A percentile compares a stretch with the other conserved stretches of the same genome.
Conservation (phyloP, 2,329 filamentous ascomycete genomes). For the Trichophyton verrucosum region DNA sequence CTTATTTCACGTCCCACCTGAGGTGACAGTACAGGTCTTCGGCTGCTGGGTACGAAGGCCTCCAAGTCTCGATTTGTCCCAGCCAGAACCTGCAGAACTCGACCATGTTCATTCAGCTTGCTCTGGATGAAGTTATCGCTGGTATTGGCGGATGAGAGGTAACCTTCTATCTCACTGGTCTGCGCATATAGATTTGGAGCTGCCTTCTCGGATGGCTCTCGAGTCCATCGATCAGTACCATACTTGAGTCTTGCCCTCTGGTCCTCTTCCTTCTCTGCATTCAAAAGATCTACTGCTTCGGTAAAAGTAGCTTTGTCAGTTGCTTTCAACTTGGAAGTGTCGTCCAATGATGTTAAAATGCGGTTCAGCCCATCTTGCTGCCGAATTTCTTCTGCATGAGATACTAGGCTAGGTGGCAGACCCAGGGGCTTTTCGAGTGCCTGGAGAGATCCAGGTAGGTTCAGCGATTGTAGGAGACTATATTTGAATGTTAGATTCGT, state of each 20-base stretch:
- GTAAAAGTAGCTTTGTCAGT: conserved; percentile 67
- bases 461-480: conserved; percentile 60
- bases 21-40: conserved; percentile 65
- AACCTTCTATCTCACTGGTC: conserved; percentile 69
- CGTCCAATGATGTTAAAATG: conserved; percentile 66
- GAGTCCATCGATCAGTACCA: conserved; percentile 75
- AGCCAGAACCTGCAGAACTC: conserved; percentile 60
- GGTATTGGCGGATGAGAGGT: conserved; percentile 59
- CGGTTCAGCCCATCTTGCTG: conserved; percentile 76
- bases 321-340: conserved; percentile 78
- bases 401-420: conserved; percentile 67
- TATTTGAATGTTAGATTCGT: conserved; percentile 11
- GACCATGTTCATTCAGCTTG: conserved; percentile 66
- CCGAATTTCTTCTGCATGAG: conserved; percentile 86
- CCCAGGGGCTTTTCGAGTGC: conserved; percentile 90
- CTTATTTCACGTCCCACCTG: conserved; percentile 68
- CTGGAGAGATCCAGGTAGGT: conserved; percentile 83
- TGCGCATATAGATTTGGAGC: conserved; percentile 61
- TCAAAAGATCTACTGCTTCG: conserved; percentile 67
- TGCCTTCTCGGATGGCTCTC: conserved; percentile 57
- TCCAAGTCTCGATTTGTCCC: conserved; percentile 71
- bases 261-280: conserved; percentile 74
- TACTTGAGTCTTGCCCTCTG: conserved; percentile 61
- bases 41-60: conserved; percentile 77
- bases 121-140: conserved; percentile 60